These are phyloP conservation scores for Lepiota brunneoincarnata DNA, from an alignment of 768 basidiomycete species.

Conservation along the genomic window DNA sequence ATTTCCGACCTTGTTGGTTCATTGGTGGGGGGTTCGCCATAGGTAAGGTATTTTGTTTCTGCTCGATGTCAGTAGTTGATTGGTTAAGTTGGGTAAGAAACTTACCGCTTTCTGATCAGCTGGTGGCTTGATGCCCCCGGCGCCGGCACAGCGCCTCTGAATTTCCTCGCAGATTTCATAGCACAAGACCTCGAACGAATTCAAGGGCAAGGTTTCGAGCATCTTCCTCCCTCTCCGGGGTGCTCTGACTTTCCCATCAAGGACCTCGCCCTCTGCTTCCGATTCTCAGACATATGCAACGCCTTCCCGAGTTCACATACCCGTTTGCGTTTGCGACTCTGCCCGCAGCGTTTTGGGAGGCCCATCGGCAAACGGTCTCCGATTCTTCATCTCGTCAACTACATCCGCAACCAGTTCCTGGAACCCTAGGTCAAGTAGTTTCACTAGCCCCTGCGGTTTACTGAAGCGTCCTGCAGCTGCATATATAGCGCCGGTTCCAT, in stretches of 20 bases:
- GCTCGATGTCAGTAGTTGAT: no score
- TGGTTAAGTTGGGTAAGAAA: no score
- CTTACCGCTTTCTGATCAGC: background rate
- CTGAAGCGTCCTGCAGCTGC: conserved; percentile 1
- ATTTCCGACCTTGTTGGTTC: background rate
- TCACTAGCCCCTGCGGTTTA: background rate
- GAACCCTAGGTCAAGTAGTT: background rate
- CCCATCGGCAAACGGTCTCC: background rate
- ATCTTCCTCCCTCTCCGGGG: conserved; percentile 6
- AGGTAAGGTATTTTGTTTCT: background rate
- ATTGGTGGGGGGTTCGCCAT: background rate
- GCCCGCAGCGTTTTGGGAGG: no score
- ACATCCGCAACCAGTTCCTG: background rate
- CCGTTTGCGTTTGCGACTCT: no score
- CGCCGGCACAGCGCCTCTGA: background rate
- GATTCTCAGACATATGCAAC: no score
- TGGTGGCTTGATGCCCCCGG: background rate
- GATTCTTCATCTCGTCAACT: conserved; percentile 1
- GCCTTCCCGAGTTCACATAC: no score
- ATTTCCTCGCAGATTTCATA: conserved; percentile 8
- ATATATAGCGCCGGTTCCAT: background rate
- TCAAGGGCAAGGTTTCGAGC: background rate
- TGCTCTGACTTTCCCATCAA: background rate
- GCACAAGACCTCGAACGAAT: conserved; percentile 3
- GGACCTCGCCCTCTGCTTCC: no score